These are phyloP conservation scores for Schoenoplectus tabernaemontani DNA, from an alignment of 202 grass and related monocot genomes.

Conservation along the genomic window DNA sequence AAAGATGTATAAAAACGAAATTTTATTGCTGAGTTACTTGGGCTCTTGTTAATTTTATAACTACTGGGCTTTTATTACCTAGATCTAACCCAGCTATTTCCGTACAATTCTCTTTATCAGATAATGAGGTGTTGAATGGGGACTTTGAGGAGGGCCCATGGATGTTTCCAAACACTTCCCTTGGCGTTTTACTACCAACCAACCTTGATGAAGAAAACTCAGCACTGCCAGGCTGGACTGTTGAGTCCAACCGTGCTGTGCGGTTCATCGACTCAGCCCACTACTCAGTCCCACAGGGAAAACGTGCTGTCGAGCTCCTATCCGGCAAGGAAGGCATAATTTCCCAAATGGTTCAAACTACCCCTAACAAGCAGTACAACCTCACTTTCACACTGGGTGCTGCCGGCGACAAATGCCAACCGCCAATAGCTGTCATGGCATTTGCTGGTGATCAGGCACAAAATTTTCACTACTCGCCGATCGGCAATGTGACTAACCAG, in stretches of 20 bases:
- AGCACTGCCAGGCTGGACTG: constrained; percentile 78
- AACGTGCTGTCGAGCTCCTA: constrained; percentile 89
- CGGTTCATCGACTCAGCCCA: constrained; percentile 70
- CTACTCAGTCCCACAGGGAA: constrained; percentile 80
- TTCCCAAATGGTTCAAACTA: constrained; percentile 98
- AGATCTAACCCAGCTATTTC: background rate
- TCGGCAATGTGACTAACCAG: constrained; percentile 72
- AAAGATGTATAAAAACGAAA: background rate
- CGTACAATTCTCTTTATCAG: constrained; percentile 24
- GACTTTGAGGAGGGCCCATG: constrained; percentile 98
- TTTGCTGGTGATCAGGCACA: constrained; percentile 80
- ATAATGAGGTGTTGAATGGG: constrained; percentile 73
- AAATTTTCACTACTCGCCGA: constrained; percentile 85
- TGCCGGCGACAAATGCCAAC: constrained; percentile 69
- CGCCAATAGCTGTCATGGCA: constrained; percentile 85
- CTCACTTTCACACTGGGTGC: constrained; percentile 69
- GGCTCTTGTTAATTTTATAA: background rate
- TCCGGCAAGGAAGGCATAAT: constrained; percentile 98
- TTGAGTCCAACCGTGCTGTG: constrained; percentile 89
- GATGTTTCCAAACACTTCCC: constrained; percentile 87
- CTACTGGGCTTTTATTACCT: background rate
- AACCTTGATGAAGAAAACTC: constrained; percentile 88
- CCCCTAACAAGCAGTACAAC: constrained; percentile 75
- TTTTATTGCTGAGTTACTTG: background rate
- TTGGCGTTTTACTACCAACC: constrained; percentile 87